Evolutionary conservation across 2,329 filamentous ascomycete genomes (phyloP).

Genomic region (Fusarium sp.): DNA sequence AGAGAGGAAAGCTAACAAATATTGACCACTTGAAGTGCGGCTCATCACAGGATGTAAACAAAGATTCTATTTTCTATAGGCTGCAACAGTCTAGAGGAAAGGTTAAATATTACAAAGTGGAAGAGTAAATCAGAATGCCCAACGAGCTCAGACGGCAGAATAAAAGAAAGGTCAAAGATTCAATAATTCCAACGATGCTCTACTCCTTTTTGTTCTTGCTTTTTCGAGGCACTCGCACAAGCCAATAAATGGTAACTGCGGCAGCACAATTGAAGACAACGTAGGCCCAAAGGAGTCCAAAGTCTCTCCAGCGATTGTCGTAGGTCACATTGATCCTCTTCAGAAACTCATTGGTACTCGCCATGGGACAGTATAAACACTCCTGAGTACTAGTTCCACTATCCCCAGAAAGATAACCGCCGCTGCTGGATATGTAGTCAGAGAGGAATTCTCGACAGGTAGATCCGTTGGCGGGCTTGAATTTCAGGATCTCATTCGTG

Average conservation of each 20-base stretch:
- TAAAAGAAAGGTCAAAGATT: not conserved
- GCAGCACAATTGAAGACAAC: constrained; percentile 64
- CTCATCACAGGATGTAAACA: no score
- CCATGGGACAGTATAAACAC: constrained; percentile 61
- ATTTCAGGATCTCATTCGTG: constrained; percentile 8
- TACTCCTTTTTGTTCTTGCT: constrained; percentile 6
- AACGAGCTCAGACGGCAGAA: no score
- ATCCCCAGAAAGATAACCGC: not conserved
- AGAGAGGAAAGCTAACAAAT: no score
- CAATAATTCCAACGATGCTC: no score
- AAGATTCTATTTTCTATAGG: no score
- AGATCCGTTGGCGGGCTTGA: constrained; percentile 6
- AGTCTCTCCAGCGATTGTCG: constrained; percentile 66
- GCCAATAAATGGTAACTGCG: constrained; percentile 63
- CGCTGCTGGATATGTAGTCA: constrained; percentile 5
- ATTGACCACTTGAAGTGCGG: no score
- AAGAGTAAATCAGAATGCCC: no score
- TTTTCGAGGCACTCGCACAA: constrained; percentile 54
- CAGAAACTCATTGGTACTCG: constrained; percentile 52
- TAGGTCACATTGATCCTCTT: constrained; percentile 59
- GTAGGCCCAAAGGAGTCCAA: constrained; percentile 67
- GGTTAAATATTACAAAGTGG: no score
- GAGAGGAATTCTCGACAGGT: constrained; percentile 12
- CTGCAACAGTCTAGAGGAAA: no score
- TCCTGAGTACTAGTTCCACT: constrained; percentile 29